Evolutionary conservation across 345 rosid genomes (phyloP).

Genomic region (Iberis pinnata): DNA sequence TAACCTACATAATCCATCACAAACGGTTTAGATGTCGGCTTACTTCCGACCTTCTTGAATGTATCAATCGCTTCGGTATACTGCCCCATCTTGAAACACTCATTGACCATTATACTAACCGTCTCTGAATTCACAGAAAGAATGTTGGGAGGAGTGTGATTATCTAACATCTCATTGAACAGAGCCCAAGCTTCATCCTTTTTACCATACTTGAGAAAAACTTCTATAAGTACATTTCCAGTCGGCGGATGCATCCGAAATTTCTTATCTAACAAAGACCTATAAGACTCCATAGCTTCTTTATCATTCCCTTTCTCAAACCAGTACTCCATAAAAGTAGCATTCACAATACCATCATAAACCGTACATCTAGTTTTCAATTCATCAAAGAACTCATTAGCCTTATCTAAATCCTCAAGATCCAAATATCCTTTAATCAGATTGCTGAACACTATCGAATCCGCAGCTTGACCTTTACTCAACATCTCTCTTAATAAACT

Average conservation of each 20-base stretch:
- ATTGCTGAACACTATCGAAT: constrained; percentile 75
- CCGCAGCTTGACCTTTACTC: constrained; percentile 84
- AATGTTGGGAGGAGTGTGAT: constrained; percentile 71
- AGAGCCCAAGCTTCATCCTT: constrained; percentile 57
- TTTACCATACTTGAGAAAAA: constrained; percentile 64
- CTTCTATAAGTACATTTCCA: constrained; percentile 73
- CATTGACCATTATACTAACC: constrained; percentile 74
- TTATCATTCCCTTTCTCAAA: constrained; percentile 76
- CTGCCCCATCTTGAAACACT: constrained; percentile 73
- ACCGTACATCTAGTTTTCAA: constrained; percentile 67
- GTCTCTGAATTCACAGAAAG: constrained; percentile 88
- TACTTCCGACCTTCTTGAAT: constrained; percentile 70
- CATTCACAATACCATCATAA: constrained; percentile 85
- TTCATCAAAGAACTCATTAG: constrained; percentile 83
- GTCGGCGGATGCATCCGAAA: constrained; percentile 77
- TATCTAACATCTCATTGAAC: constrained; percentile 81
- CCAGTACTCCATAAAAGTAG: constrained; percentile 91
- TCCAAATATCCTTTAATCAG: constrained; percentile 69
- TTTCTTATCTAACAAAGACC: constrained; percentile 63
- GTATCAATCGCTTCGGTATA: constrained; percentile 49
- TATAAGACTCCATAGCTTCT: constrained; percentile 80
- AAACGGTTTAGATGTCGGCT: constrained; percentile 60
- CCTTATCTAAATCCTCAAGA: constrained; percentile 69
- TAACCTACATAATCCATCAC: constrained; percentile 79
- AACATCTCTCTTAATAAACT: constrained; percentile 83